Evolutionary conservation across 306 rosid genomes (phyloP).

Genomic region (Prunus padus): DNA sequence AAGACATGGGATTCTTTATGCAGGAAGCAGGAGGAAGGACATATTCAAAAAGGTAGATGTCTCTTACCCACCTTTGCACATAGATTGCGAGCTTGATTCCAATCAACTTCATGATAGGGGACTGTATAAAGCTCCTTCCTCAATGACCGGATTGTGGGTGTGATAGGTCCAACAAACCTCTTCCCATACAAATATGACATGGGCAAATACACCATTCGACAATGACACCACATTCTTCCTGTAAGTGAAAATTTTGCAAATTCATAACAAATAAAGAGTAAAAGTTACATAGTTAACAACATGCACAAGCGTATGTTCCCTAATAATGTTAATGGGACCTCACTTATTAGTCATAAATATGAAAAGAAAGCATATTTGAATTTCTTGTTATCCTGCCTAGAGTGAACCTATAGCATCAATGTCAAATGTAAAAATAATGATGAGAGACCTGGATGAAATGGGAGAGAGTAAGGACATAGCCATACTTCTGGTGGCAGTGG

Average conservation of each 20-base stretch:
- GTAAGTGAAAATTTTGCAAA: background rate
- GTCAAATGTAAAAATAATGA: background rate
- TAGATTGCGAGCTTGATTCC: conserved; percentile 66
- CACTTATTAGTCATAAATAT: background rate
- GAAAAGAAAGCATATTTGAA: background rate
- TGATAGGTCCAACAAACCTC: conserved; percentile 68
- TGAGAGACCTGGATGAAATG: conserved; percentile 26
- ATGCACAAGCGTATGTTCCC: background rate
- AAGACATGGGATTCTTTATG: background rate
- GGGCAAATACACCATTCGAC: conserved; percentile 42
- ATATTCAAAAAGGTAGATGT: background rate
- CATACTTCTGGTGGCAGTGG: conserved; percentile 38
- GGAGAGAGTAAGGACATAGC: conserved; percentile 30
- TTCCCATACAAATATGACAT: no score
- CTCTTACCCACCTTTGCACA: conserved; percentile 71
- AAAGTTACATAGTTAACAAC: background rate
- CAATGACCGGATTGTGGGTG: conserved; percentile 65
- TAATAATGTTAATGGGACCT: background rate
- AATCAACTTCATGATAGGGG: conserved; percentile 76
- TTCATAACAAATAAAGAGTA: background rate
- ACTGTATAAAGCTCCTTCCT: conserved; percentile 70
- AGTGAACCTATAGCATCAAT: conserved; percentile 1
- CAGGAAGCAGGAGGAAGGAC: background rate
- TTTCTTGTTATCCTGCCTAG: background rate
- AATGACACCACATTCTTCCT: conserved; percentile 45